Conservation (phyloP, 306 rosid genomes). For the Castanospermum australe region DNA sequence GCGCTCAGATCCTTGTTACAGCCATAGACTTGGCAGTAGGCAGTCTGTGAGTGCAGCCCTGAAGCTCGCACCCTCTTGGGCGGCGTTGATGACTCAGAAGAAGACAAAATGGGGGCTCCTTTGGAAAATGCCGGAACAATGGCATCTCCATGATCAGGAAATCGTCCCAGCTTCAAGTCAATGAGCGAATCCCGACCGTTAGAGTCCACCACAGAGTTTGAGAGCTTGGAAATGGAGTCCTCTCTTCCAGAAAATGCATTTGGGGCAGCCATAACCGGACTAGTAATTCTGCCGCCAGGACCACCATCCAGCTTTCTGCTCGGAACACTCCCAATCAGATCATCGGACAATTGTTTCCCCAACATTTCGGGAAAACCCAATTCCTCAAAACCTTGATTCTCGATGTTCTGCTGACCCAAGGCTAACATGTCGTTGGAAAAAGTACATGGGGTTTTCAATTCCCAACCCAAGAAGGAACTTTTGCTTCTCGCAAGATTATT, state of each 20-base stretch:
- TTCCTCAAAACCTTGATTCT: conserved; percentile 63
- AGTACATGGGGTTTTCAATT: conserved; percentile 54
- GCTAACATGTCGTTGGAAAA: conserved; percentile 46
- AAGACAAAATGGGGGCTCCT: conserved; percentile 52
- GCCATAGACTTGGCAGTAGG: conserved; percentile 86
- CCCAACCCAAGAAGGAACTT: conserved; percentile 58
- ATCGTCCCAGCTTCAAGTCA: conserved; percentile 77
- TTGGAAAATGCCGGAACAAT: conserved; percentile 38
- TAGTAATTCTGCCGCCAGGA: conserved; percentile 26
- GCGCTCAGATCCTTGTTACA: conserved; percentile 83
- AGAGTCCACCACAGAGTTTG: conserved; percentile 55
- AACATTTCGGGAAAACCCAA: conserved; percentile 53
- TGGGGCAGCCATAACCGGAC: conserved; percentile 29
- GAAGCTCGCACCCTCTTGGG: conserved; percentile 59
- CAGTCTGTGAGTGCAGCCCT: conserved; percentile 46
- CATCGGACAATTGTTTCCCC: conserved; percentile 49
- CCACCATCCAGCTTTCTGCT: conserved; percentile 36
- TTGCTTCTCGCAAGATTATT: conserved; percentile 47
- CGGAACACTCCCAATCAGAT: conserved; percentile 39
- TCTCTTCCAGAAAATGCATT: conserved; percentile 46
- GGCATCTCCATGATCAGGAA: conserved; percentile 54
- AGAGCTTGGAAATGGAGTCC: conserved; percentile 57
- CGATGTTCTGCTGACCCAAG: conserved; percentile 43
- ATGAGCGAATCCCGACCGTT: conserved; percentile 61
- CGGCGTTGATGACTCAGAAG: conserved; percentile 62